Conservation (phyloP, 1,284 basidiomycete genomes). For the Cryptococcus depauperatus region DNA sequence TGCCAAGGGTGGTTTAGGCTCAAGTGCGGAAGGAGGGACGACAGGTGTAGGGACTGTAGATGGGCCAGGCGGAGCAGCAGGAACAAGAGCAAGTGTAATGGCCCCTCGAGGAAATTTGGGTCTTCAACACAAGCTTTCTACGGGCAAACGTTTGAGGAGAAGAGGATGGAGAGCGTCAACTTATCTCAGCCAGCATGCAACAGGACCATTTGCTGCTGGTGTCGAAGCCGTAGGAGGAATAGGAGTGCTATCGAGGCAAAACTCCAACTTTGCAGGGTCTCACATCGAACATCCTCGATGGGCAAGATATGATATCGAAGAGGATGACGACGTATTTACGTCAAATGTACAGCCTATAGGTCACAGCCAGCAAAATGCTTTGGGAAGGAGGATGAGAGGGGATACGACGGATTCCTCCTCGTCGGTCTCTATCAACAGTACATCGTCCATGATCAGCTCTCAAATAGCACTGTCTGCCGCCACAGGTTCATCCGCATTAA, state of each 20-base stretch:
- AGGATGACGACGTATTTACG: conserved; percentile 34
- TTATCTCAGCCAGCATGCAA: conserved; percentile 9
- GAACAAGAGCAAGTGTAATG: neutral
- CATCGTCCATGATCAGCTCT: conserved; percentile 4
- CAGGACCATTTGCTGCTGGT: neutral
- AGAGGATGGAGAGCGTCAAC: conserved; percentile 24
- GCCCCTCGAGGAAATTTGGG: neutral
- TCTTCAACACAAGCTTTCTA: conserved; percentile 21
- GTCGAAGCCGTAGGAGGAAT: neutral
- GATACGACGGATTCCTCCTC: conserved; percentile 6
- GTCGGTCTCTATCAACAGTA: neutral
- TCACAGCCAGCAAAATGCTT: too few species aligned
- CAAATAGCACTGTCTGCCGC: neutral
- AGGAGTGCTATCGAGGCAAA: conserved; percentile 14
- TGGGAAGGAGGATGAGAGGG: conserved; percentile 6
- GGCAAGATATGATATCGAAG: conserved; percentile 21
- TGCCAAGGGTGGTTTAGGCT: too few species aligned
- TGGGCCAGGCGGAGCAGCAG: too few species aligned
- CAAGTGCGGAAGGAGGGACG: too few species aligned
- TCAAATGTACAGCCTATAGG: too few species aligned
- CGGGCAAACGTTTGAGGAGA: conserved; percentile 24
- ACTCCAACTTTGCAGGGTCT: conserved; percentile 13
- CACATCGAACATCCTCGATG: conserved; percentile 6
- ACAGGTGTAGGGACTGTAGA: too few species aligned
- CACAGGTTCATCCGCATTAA: conserved; percentile 2